Percentiles rank a stretch among this genome's conserved stretches.
Conservation (phyloP, 2,329 filamentous ascomycete genomes). For the Colletotrichum orchidophilum region DNA sequence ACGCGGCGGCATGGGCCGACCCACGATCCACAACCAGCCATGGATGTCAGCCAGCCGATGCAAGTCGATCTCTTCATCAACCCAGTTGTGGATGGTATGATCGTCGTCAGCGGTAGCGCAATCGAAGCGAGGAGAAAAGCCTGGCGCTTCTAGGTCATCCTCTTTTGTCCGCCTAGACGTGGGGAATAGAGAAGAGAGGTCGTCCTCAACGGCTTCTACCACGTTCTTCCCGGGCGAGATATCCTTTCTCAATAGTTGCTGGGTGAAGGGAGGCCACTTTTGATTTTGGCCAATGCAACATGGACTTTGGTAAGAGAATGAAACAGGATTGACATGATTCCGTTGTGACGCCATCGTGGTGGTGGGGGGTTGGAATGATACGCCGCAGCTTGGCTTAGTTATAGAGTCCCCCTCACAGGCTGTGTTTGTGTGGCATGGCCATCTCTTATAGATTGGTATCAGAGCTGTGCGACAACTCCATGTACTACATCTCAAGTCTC, state of each 20-base stretch:
- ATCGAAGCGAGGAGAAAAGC: background rate
- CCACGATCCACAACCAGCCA: constrained; percentile 38
- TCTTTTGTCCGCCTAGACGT: background rate
- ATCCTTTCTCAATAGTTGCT: background rate
- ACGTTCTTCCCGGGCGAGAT: background rate
- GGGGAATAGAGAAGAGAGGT: background rate
- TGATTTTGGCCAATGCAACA: too few relatives aligned
- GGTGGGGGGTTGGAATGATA: too few relatives aligned
- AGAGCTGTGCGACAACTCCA: too few relatives aligned
- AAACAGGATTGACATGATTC: too few relatives aligned
- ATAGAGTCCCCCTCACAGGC: too few relatives aligned
- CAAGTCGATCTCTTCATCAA: constrained; percentile 32
- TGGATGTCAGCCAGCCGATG: constrained; percentile 24
- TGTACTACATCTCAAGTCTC: too few relatives aligned
- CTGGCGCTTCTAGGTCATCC: background rate
- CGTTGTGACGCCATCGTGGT: too few relatives aligned
- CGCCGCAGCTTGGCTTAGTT: too few relatives aligned
- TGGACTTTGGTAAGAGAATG: too few relatives aligned
- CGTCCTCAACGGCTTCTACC: background rate
- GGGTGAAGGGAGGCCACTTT: background rate
- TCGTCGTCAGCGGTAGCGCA: background rate
- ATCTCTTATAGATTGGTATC: too few relatives aligned
- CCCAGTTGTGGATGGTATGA: background rate
- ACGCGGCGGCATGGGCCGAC: constrained; percentile 37
- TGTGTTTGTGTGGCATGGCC: too few relatives aligned